Evolutionary conservation across 2,329 filamentous ascomycete species (phyloP).

Genomic region (Orbilia javanica): DNA sequence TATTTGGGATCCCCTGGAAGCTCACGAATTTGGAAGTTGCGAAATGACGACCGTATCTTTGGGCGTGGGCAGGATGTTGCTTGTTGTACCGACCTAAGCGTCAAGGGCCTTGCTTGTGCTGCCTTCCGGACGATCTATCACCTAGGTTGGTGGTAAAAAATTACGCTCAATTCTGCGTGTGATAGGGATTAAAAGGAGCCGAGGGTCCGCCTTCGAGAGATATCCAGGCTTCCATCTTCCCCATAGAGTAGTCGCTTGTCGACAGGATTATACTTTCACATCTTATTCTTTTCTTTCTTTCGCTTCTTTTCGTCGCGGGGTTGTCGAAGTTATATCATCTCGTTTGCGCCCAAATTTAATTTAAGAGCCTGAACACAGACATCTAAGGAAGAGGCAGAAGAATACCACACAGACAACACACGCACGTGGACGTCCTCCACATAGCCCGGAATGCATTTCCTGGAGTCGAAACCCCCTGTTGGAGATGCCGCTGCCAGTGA

Average conservation of each 20-base stretch:
- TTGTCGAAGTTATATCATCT: not conserved
- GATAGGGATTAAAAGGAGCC: slow-evolving; percentile 47
- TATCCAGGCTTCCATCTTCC: slow-evolving; percentile 23
- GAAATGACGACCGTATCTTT: slow-evolving; percentile 52
- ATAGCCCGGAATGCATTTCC: slow-evolving; percentile 45
- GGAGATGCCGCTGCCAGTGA: slow-evolving; percentile 45
- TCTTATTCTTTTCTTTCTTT: slow-evolving; percentile 12
- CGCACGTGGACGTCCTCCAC: slow-evolving; percentile 2
- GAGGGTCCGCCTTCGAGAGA: slow-evolving; percentile 18
- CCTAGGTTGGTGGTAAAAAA: slow-evolving; percentile 10
- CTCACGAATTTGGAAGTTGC: slow-evolving; percentile 49
- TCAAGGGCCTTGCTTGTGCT: slow-evolving; percentile 41
- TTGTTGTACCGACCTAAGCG: slow-evolving; percentile 49
- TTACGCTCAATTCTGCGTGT: slow-evolving; percentile 8
- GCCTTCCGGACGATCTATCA: slow-evolving; percentile 45
- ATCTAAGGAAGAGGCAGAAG: slow-evolving; percentile 2
- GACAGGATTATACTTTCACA: not conserved
- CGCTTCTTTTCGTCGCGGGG: not conserved
- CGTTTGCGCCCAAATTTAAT: not conserved
- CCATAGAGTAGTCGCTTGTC: slow-evolving; percentile 34
- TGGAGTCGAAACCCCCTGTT: slow-evolving; percentile 35
- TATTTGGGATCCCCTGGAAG: slow-evolving; percentile 39
- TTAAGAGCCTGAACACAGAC: not conserved
- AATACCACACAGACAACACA: slow-evolving; percentile 45
- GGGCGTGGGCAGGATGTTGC: slow-evolving; percentile 55